Evolutionary conservation across 495 filamentous ascomycete genomes (phyloP), one percentile per base, ranked within the genome.

Genomic region (Saxophila tyrrhenica): DNA sequence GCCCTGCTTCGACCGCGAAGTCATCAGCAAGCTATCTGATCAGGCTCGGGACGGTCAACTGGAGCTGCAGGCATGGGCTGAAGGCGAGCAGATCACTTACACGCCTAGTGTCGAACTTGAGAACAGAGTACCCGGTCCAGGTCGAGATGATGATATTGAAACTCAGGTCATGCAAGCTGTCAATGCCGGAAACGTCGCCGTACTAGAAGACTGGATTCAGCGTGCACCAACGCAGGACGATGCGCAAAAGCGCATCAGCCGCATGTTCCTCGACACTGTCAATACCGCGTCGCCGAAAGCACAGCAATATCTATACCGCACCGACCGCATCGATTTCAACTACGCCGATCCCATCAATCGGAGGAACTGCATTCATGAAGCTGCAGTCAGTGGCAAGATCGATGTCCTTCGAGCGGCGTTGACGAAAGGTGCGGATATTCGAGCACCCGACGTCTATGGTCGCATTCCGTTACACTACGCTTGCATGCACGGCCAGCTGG

Each of bases 261-360:
- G 88, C 59, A 88, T 86, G 0, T 98, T 97, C 67, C 74, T 98
- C 45, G 81, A 86, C 25, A 85, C 87, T 21, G 86, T 95, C 64
- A 82, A 84, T 60, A 86, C 91, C 57, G 90, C 81, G n/a, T 82
- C 89, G 0, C 80, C 87, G 51, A 80, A 83, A 5, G 81, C 89
- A 17, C 75, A 97, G 29, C 74, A 77, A 24, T 71, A 87, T 8
- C 75, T 98, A 20, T 71, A 96, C 16, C 80, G 84, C 47, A 92
- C 89, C 10, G 79, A 82, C 0, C 66, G 94, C 48, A 86, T 98
- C 41, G 83, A 96, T 65, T 75, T 96, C 10, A 84, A 85, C 55
- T 86, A 85, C 0, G 85, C 91, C 60, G 94, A 98, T 64, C 90
- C 97, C 62, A 96, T 98, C 63, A 98, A 97, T 64, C 89, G 95